Conservation (phyloP, 208 protist species). For the Trypanosoma conorhini region DNA sequence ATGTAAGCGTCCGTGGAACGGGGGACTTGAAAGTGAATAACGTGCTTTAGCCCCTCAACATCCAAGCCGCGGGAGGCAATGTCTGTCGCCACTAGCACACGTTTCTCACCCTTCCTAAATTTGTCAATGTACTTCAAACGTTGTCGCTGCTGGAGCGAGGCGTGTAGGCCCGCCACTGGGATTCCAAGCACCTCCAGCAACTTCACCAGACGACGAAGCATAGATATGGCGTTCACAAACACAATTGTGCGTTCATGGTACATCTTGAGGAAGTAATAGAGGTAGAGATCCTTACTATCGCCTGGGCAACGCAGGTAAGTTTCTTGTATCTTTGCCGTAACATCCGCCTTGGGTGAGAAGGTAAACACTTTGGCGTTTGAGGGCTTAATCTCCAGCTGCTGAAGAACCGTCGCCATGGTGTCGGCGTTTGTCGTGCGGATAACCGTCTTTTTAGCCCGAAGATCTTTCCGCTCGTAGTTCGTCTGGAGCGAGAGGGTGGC, state of each 20-base stretch:
- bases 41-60: constrained; percentile 95
- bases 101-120: constrained; percentile 72
- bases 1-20: constrained; percentile 95
- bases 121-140: constrained; percentile 97
- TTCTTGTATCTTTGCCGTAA: constrained; percentile 89
- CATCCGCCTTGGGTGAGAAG: constrained; percentile 57
- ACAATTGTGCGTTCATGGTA: constrained; percentile 90
- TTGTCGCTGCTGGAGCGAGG: constrained; percentile 97
- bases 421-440: constrained; percentile 83
- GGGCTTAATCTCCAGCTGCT: constrained; percentile 73
- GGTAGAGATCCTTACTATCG: constrained; percentile 95
- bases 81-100: constrained; percentile 92
- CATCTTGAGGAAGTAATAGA: constrained; percentile 95
- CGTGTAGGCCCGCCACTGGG: constrained; percentile 90
- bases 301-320: constrained; percentile 89
- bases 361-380: constrained; percentile 86
- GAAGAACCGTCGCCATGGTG: constrained; percentile 65
- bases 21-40: constrained; percentile 98
- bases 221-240: constrained; percentile 94
- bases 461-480: constrained; percentile 82
- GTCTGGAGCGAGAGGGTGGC: constrained; percentile 92
- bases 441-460: constrained; percentile 69
- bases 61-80: constrained; percentile 95
- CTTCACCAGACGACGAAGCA: constrained; percentile 92
- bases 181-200: constrained; percentile 90